Evolutionary conservation across 495 filamentous ascomycete genomes (phyloP).

Genomic region (Sabuloglossum arenarium): DNA sequence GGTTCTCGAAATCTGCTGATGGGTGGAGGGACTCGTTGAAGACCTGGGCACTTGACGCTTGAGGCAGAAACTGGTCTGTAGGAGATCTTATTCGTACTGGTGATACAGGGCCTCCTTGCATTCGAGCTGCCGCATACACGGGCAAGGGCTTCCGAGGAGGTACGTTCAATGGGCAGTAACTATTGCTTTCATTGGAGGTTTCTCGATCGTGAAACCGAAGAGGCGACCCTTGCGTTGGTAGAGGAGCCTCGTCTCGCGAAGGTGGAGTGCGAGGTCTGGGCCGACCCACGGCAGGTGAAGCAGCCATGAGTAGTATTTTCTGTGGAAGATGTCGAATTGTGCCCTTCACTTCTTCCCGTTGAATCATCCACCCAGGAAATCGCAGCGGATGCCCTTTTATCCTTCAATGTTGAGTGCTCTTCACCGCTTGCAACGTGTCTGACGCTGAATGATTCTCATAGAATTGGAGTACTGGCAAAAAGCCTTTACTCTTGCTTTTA

Average conservation of each 20-base stretch:
- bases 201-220: conserved; percentile 1
- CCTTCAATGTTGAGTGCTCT: not conserved
- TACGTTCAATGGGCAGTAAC: not conserved
- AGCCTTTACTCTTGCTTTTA: not conserved
- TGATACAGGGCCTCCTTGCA: not conserved
- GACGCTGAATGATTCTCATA: not conserved
- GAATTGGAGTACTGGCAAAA: not conserved
- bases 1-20: not conserved
- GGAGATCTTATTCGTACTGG: not conserved
- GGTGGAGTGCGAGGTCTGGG: not conserved
- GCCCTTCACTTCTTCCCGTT: not conserved
- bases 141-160: conserved; percentile 2
- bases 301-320: not conserved
- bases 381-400: not conserved
- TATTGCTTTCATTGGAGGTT: not conserved
- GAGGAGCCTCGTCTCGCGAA: not conserved
- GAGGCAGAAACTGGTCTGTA: not conserved
- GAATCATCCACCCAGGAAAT: too few species aligned
- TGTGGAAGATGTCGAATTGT: not conserved
- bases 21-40: not conserved
- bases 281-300: not conserved
- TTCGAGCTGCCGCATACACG: not conserved
- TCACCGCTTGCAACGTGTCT: not conserved
- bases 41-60: not conserved
- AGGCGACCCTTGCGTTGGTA: not conserved